phyloP scores from a whole-genome alignment of 1,284 basidiomycete species.

The Mycosarcoma mackinlayi region DNA sequence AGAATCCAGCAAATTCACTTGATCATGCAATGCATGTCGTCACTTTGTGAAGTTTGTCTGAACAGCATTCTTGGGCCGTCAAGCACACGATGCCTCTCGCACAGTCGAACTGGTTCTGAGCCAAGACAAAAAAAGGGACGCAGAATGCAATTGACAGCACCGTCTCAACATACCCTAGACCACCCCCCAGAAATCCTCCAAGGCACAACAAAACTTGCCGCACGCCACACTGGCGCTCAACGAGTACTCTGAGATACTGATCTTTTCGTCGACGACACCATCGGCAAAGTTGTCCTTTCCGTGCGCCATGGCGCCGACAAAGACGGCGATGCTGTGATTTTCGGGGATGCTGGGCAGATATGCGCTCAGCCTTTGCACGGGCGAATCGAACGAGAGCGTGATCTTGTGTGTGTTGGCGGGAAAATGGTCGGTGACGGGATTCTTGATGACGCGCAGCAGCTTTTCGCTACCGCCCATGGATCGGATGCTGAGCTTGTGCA shows the following conservation, averaged over 20 bases:
- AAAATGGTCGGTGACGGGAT: constrained; percentile 94
- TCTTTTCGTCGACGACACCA: constrained; percentile 94
- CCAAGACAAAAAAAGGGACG: too few relatives aligned
- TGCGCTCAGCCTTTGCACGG: constrained; percentile 81
- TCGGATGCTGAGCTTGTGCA: constrained; percentile 94
- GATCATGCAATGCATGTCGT: too few relatives aligned
- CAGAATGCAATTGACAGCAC: too few relatives aligned
- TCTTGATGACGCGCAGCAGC: constrained; percentile 96
- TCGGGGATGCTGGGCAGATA: constrained; percentile 85
- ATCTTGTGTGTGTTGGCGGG: constrained; percentile 96
- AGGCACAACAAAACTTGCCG: constrained; percentile 84
- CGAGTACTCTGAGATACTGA: constrained; percentile 93
- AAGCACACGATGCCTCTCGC: too few relatives aligned
- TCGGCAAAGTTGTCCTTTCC: constrained; percentile 95
- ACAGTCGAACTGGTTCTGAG: too few relatives aligned
- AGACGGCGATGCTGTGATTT: constrained; percentile 90
- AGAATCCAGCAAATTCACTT: too few relatives aligned
- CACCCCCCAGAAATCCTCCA: constrained; percentile 70
- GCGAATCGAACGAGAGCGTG: constrained; percentile 86
- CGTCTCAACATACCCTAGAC: too few relatives aligned
- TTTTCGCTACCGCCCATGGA: constrained; percentile 97
- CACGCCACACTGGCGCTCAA: constrained; percentile 95
- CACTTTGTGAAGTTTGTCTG: too few relatives aligned
- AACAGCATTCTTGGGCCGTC: too few relatives aligned
- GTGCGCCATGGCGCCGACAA: constrained; percentile 81